Evolutionary conservation across 176 grass and related monocot genomes (phyloP), one percentile per base, ranked within the genome.

Genomic region (Zoysia pacifica): DNA sequence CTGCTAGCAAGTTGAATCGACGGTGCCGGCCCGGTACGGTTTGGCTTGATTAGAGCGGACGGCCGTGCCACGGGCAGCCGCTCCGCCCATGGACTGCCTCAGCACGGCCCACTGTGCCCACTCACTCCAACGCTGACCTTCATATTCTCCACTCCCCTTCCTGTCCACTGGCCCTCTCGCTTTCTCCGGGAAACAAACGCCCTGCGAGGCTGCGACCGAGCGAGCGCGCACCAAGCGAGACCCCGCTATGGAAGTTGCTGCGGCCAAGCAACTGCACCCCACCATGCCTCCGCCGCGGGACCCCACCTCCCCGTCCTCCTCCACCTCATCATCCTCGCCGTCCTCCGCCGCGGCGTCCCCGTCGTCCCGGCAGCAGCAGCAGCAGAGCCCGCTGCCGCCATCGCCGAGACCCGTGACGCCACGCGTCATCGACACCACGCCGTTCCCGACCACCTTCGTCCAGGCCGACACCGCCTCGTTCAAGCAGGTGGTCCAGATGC

Each of bases 401-500:
- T 91, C 81, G 8, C 85, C 85, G 3, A 83, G 28, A 75, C 81
- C 84, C 46, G 69, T 90, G 6, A 60, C 87, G 6, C 93, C 86
- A 5, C 89, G 82, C 77, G 89, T 93, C 76, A 87, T 93, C 75
- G 97, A 90, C 66, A 89, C 81, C 70, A 83, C 90, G 74, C 93
- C 93, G 6, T 92, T 92, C 84, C 87, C 90, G 1, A 95, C 93
- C 60, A 95, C 93, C 48, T 92, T 95, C 84, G 88, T 95, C 14
- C 90, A 95, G 83, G 93, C 90, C 75, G 93, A 95, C 79, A 83
- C 87, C 37, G 70, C 85, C 70, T 88, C 85, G 82, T 95, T 95
- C 85, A 95, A 95, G 82, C 85, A 95, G 74, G 90, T 95, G 41
- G 93, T 95, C 41, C 93, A 95, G 87, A 84, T 89, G 82, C 90